Evolutionary conservation across 352 stramenopile species (phyloP), one percentile per base, ranked within the genome.

Genomic region (Phytophthora rubi): DNA sequence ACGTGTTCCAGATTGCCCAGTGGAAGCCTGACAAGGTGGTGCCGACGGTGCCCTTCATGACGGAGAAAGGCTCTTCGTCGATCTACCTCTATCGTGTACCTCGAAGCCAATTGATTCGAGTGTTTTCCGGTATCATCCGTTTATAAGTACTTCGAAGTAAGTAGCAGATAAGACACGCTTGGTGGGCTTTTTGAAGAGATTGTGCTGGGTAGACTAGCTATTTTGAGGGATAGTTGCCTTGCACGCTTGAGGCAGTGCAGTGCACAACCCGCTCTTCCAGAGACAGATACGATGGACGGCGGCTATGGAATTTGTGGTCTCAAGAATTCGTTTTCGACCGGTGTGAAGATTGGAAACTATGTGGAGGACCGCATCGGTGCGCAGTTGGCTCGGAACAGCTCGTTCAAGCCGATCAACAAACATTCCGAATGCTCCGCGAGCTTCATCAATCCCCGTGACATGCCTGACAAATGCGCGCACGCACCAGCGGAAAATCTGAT

Each of bases 321-420:
- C 81, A 94, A 94, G 82, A 95, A 95, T 79, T 74, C 82, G 66
- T 95, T 89, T 65, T 83, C 76, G 8, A 87, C 83, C 21, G 77
- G 79, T 30, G 83, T 93, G 51, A 92, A 93, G 71, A 73, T 92
- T 65, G 86, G 88, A 35, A 95, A 94, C 69, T 95, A 91, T 74
- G 88, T 94, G 33, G 86, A 95, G 55, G 88, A 95, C 51, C 80
- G 85, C 13, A 86, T 92, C 44, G 88, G 88, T n/a, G 61, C 56
- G 0, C 62, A 82, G 6, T 70, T 94, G 28, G 88, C 86, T 28
- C 57, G 45, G 1, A 72, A 57, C 51, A 82, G 76, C 51, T 62
- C 68, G 12, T 65, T 62, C 18, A 75, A 85, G 28, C 71, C 78
- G 12, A 77, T 91, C 45, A 76, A 74, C 18, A 81, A 71, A 37